Conservation (phyloP, 2,329 filamentous ascomycete species). For the Aspergillus fischeri region DNA sequence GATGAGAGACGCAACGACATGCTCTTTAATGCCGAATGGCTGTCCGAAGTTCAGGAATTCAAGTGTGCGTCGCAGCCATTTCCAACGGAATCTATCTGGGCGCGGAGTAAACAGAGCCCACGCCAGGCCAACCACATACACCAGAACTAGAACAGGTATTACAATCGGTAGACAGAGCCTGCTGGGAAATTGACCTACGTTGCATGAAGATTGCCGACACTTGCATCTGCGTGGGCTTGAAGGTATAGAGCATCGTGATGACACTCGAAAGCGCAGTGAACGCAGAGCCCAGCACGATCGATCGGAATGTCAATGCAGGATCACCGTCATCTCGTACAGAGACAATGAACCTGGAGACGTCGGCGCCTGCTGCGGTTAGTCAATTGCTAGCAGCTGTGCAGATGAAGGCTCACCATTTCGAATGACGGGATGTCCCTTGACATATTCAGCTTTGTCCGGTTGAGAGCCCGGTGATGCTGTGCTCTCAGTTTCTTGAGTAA, state of each 20-base stretch:
- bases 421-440: constrained; percentile 18
- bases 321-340: constrained; percentile 18
- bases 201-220: constrained; percentile 19
- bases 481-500: neutral
- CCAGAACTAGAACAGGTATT: constrained; percentile 7
- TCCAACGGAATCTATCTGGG: constrained; percentile 11
- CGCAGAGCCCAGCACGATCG: constrained; percentile 15
- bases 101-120: constrained; percentile 14
- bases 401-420: constrained; percentile 9
- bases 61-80: constrained; percentile 14
- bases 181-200: constrained; percentile 4
- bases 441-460: constrained; percentile 7
- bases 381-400: neutral
- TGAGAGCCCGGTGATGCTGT: neutral
- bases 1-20: constrained; percentile 15
- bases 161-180: neutral
- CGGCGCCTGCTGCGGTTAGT: constrained; percentile 5
- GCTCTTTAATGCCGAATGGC: constrained; percentile 16
- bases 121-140: constrained; percentile 15
- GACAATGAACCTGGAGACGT: constrained; percentile 19
- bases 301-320: constrained; percentile 18
- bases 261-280: constrained; percentile 21
- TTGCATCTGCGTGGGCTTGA: constrained; percentile 16
- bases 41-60: constrained; percentile 20
- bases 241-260: constrained; percentile 21